Conservation (phyloP, 352 stramenopile genomes). For the Aphanomyces astaci region DNA sequence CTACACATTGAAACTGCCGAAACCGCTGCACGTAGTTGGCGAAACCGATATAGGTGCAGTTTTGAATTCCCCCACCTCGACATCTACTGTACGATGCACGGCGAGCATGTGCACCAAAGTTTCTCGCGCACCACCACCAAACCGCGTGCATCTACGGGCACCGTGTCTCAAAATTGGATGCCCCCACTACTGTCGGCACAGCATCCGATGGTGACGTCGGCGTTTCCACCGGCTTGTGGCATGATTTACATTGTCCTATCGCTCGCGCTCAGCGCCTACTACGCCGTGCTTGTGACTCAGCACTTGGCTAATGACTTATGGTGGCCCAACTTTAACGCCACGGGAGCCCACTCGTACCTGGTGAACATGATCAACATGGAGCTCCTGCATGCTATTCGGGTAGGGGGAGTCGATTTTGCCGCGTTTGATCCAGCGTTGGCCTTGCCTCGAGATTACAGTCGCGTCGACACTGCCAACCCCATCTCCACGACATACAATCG, state of each 20-base stretch:
- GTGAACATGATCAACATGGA: constrained; percentile 1
- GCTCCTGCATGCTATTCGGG: neutral
- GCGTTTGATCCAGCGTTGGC: neutral
- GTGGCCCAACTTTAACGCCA: constrained; percentile 1
- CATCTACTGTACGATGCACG: no score
- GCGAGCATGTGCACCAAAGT: no score
- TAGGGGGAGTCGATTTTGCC: neutral
- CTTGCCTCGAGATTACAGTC: neutral
- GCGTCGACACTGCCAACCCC: neutral
- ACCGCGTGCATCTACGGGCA: no score
- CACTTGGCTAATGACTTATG: constrained; percentile 6
- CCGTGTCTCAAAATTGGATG: no score
- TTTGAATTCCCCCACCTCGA: no score
- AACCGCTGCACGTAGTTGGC: no score
- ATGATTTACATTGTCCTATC: neutral
- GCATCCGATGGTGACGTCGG: no score
- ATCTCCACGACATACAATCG: neutral
- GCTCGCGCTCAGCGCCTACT: neutral
- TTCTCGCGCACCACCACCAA: no score
- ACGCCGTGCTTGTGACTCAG: neutral
- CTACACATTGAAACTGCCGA: no score
- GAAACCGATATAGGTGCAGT: no score
- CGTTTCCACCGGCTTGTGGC: neutral
- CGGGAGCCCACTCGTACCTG: neutral
- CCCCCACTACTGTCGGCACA: no score